Evolutionary conservation across 495 filamentous ascomycete genomes (phyloP).

Genomic region (Melanomma pulvis-pyrius): DNA sequence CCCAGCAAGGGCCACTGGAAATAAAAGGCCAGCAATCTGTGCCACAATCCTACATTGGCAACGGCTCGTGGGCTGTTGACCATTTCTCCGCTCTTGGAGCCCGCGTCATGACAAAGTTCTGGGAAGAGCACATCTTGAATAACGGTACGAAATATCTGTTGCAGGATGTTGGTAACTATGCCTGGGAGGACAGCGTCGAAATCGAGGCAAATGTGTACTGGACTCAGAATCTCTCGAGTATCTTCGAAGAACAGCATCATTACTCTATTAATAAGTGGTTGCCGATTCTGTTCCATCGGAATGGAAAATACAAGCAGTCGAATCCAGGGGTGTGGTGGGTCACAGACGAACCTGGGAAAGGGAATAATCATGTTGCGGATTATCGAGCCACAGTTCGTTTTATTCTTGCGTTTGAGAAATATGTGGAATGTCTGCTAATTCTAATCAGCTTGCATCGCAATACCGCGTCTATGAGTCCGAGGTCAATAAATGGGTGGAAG

Average conservation of each 20-base stretch:
- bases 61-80: slow-evolving; percentile 44
- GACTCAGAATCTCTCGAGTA: slow-evolving; percentile 28
- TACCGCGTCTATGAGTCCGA: slow-evolving; percentile 16
- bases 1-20: slow-evolving; percentile 14
- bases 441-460: slow-evolving; percentile 9
- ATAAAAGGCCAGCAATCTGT: slow-evolving; percentile 18
- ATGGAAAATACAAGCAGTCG: slow-evolving; percentile 2
- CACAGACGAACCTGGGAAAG: slow-evolving; percentile 33
- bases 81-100: slow-evolving; percentile 45
- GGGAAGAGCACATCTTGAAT: slow-evolving; percentile 40
- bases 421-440: slow-evolving; percentile 6
- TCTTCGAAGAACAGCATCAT: slow-evolving; percentile 31
- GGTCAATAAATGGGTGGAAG: slow-evolving; percentile 30
- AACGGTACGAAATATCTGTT: slow-evolving; percentile 39
- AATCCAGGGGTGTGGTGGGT: slow-evolving; percentile 26
- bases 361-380: slow-evolving; percentile 38
- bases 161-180: slow-evolving; percentile 41
- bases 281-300: slow-evolving; percentile 30
- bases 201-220: slow-evolving; percentile 25
- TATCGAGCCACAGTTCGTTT: slow-evolving; percentile 30
- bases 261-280: slow-evolving; percentile 35
- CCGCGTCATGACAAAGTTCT: slow-evolving; percentile 39
- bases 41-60: slow-evolving; percentile 30
- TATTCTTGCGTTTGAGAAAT: neutral
- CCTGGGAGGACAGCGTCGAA: slow-evolving; percentile 23